Evolutionary conservation across 208 protist genomes (phyloP), one percentile per base, ranked within the genome.

Genomic region (Leishmania tarentolae): DNA sequence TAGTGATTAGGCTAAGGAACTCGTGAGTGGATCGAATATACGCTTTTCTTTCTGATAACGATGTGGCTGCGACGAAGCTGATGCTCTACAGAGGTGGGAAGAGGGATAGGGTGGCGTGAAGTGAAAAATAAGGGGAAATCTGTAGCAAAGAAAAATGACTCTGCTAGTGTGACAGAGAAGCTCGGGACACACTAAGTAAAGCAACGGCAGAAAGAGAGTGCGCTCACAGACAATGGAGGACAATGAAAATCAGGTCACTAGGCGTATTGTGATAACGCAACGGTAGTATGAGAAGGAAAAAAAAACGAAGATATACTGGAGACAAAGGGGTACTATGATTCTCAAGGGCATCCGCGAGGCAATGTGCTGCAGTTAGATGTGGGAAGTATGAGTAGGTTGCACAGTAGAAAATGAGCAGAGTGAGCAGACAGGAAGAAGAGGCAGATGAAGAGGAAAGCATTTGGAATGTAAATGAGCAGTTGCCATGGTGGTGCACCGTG

Each of bases 91-190:
- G 68, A 73, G 68, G 44, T 44, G 15, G 6, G 13, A 9, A 24
- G 52, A 35, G 24, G 9, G 57, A 80, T 28, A 63, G 50, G 37
- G 21, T 37, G 35, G 17, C n/a, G 31, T 37, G 35, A 78, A 75
- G 57, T 21, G 56, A 78, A 76, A 37, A 81, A 53, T 80, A 44
- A 83, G 56, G 83, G 46, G 57, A 77, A 78, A 56, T 56, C 31
- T 50, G 61, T 56, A 17, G 70, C 56, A 47, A 28, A 75, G 65
- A 79, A 21, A 35, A 24, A n/a, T 13, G 13, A 3, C 40, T 15
- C 35, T 35, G 74, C 1, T 4, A 68, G 40, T 28, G 35, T 15
- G n/a, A 15, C 9, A 47, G 42, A 17, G 5, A 76, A 70, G 56
- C 37, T 3, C 47, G 59, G 31, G 46, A 76, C 24, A 66, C 13